A percentile compares a stretch with the other conserved stretches of the same genome.
Conservation (phyloP, 495 filamentous ascomycete species). For the Sordaria brevicollis region DNA sequence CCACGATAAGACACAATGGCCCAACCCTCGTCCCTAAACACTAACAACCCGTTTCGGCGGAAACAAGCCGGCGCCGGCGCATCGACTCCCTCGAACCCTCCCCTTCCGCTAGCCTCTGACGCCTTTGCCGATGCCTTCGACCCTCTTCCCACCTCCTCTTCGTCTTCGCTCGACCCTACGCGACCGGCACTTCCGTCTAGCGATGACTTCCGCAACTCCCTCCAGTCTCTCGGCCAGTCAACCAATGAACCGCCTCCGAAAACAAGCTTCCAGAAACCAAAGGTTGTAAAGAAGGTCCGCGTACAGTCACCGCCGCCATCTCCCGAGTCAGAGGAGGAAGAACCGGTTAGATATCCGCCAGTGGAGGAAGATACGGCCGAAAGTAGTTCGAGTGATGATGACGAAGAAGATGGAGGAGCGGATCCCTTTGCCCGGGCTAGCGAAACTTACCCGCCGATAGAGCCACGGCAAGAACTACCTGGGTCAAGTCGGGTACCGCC, state of each 20-base stretch:
- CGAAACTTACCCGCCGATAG: not conserved
- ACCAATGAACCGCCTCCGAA: slow-evolving; percentile 20
- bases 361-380: slow-evolving; percentile 15
- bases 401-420: slow-evolving; percentile 3
- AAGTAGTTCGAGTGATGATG: slow-evolving; percentile 9
- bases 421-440: not conserved
- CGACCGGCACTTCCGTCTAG: slow-evolving; percentile 15
- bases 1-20: slow-evolving; percentile 13
- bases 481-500: slow-evolving; percentile 19
- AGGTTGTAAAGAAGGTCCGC: slow-evolving; percentile 44
- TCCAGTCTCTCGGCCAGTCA: slow-evolving; percentile 18
- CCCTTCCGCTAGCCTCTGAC: slow-evolving; percentile 1
- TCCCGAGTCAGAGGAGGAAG: slow-evolving; percentile 29
- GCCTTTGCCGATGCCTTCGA: slow-evolving; percentile 4
- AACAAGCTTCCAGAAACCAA: slow-evolving; percentile 34
- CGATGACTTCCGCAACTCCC: slow-evolving; percentile 19
- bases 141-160: slow-evolving; percentile 4
- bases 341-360: slow-evolving; percentile 23
- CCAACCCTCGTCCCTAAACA: slow-evolving; percentile 22
- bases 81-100: slow-evolving; percentile 10
- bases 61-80: slow-evolving; percentile 16
- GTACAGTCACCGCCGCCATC: slow-evolving; percentile 47
- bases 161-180: not conserved
- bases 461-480: not conserved
- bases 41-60: slow-evolving; percentile 41